These are phyloP conservation scores for Pseudocercospora crystallina DNA, from an alignment of 2,329 filamentous ascomycete genomes.

Conservation along the genomic window DNA sequence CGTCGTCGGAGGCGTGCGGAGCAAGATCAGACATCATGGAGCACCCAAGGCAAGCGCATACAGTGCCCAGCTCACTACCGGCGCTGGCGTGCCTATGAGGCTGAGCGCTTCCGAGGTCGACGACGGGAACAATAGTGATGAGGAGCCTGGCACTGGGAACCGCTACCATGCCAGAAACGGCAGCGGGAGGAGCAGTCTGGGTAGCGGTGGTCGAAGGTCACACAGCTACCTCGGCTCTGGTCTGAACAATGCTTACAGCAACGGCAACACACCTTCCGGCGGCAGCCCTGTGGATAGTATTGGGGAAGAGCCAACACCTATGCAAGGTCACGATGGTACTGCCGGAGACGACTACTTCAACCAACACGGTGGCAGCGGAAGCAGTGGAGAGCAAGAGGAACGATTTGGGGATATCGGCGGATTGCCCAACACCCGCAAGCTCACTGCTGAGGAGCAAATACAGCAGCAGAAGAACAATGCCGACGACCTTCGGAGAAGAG, in stretches of 20 bases:
- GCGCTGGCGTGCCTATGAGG: constrained; percentile 83
- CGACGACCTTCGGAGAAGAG: constrained; percentile 72
- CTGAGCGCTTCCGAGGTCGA: constrained; percentile 95
- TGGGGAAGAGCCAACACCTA: constrained; percentile 49
- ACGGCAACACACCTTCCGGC: constrained; percentile 55
- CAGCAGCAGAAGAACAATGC: constrained; percentile 65
- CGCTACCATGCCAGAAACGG: constrained; percentile 67
- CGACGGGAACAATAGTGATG: constrained; percentile 73
- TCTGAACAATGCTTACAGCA: constrained; percentile 42
- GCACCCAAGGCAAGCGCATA: constrained; percentile 79
- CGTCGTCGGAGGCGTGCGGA: constrained; percentile 58
- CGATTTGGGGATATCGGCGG: constrained; percentile 56
- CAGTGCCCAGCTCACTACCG: constrained; percentile 70
- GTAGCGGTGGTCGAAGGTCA: constrained; percentile 42
- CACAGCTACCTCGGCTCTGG: constrained; percentile 33
- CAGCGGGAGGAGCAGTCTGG: constrained; percentile 68
- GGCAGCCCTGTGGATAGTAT: constrained; percentile 41
- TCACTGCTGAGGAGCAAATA: constrained; percentile 36
- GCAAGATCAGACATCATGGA: constrained; percentile 86
- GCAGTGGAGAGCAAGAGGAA: constrained; percentile 51
- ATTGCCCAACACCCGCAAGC: constrained; percentile 44
- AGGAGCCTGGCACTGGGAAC: constrained; percentile 53
- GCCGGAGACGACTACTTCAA: constrained; percentile 43
- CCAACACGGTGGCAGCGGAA: constrained; percentile 40
- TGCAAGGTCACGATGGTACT: constrained; percentile 37